Conservation (phyloP, 495 filamentous ascomycete genomes). For the Amniculicola lignicola region DNA sequence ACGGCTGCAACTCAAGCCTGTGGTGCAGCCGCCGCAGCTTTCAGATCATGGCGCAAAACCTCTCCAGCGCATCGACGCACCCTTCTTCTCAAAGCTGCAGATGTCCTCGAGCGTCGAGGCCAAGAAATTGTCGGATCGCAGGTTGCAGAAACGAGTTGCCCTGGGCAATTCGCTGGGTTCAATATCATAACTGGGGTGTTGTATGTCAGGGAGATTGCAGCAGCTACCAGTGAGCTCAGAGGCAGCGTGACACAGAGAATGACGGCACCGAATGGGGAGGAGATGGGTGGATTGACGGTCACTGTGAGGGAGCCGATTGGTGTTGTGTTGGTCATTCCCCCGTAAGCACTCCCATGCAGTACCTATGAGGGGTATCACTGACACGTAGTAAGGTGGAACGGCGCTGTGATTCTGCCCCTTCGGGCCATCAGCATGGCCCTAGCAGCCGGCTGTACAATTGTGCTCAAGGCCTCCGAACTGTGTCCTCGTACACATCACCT, state of each 20-base stretch:
- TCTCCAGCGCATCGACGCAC: conserved; percentile 61
- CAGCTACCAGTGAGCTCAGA: conserved; percentile 59
- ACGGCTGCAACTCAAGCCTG: conserved; percentile 60
- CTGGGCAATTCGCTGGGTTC: conserved; percentile 43
- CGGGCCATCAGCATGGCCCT: conserved; percentile 64
- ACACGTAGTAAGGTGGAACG: conserved; percentile 27
- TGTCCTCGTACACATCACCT: conserved; percentile 71
- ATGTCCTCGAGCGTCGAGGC: conserved; percentile 57
- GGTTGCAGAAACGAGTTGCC: conserved; percentile 65
- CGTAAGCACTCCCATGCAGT: conserved; percentile 49
- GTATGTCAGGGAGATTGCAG: conserved; percentile 67
- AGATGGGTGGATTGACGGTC: conserved; percentile 54
- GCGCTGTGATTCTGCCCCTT: conserved; percentile 39
- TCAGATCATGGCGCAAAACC: conserved; percentile 65
- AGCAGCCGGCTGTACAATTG: conserved; percentile 71
- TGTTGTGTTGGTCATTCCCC: conserved; percentile 77
- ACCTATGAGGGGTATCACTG: neutral
- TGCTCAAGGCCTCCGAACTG: conserved; percentile 73
- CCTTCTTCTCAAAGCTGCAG: conserved; percentile 67
- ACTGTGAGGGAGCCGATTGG: conserved; percentile 76
- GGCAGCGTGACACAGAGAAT: conserved; percentile 41
- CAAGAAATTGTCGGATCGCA: conserved; percentile 63
- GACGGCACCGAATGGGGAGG: conserved; percentile 53
- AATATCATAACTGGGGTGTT: conserved; percentile 57
- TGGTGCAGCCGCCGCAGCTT: conserved; percentile 63